Conservation (phyloP, 2,329 filamentous ascomycete species). For the Sphaerulina vaccinii region DNA sequence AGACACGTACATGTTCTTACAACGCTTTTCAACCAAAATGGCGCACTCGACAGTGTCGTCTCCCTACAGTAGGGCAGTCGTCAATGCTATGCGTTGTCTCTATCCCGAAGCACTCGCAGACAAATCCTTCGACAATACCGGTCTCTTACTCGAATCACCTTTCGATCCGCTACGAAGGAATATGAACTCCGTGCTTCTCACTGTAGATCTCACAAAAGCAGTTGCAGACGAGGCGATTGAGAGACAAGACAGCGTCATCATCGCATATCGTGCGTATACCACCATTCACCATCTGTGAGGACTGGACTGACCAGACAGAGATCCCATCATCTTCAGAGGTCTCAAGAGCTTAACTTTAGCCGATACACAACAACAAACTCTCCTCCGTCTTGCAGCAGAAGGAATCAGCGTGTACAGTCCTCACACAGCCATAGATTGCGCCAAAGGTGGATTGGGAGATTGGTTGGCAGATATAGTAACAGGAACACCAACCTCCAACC, state of each 20-base stretch:
- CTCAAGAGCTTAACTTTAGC: conserved; percentile 82
- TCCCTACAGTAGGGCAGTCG: conserved; percentile 67
- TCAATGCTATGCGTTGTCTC: conserved; percentile 76
- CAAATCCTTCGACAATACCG: conserved; percentile 94
- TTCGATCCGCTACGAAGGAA: conserved; percentile 57
- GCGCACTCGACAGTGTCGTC: conserved; percentile 45
- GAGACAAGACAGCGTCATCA: conserved; percentile 71
- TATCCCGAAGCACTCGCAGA: conserved; percentile 90
- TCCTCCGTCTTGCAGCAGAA: conserved; percentile 76
- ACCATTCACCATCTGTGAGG: neutral
- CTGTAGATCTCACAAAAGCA: conserved; percentile 84
- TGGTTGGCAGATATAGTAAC: conserved; percentile 89
- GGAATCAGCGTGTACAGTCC: conserved; percentile 92
- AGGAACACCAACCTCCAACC: conserved; percentile 45
- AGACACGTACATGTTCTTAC: conserved; percentile 3
- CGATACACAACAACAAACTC: conserved; percentile 81
- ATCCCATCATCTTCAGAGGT: conserved; percentile 93
- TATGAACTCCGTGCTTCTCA: conserved; percentile 70
- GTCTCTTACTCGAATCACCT: conserved; percentile 69
- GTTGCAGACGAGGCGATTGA: conserved; percentile 88
- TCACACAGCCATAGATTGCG: conserved; percentile 91
- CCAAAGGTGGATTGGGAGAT: conserved; percentile 79
- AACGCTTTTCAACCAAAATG: conserved; percentile 39
- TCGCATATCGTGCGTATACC: conserved; percentile 74
- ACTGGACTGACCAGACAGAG: conserved; percentile 48